Evolutionary conservation across 345 rosid species (phyloP), one percentile per base, ranked within the genome.

Genomic region (Eucalyptus urophylla): DNA sequence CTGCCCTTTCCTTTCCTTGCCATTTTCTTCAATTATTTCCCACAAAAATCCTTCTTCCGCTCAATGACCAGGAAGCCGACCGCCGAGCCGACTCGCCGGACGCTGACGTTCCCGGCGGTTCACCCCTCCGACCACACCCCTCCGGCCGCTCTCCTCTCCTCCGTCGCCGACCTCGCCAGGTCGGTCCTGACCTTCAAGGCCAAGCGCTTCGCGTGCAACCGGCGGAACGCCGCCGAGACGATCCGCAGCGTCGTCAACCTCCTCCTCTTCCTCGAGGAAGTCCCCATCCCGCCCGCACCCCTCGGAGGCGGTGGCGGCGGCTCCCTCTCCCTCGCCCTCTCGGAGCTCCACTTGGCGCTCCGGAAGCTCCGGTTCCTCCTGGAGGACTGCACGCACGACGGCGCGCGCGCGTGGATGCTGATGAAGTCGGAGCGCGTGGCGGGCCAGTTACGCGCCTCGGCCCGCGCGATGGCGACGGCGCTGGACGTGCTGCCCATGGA

Each of bases 271-370:
- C 92, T 97, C 6, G 92, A 95, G 65, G 99, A 97, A 40, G 45
- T 96, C 88, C 86, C 88, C 44, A 53, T 53, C 58, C 89, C 86
- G 65, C 86, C 54, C 87, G 91, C 91, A 6, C 92, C 92, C 16
- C 91, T 89, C 15, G 87, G 93, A 27, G 91, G 90, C 19, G 87
- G 93, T 29, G 87, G 90, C 15, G 87, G 93, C 31, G 90, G 56
- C 56, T 19, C 56, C 24, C 56, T 53, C 56, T 4, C 56, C 83
- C 87, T 94, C 86, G 86, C 95, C 89, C 92, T 97, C 7, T 95
- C 97, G 17, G 98, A 96, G 96, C 95, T 97, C 69, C 96, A 96
- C 65, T 86, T 95, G 89, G 87, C 93, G 49, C 90, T 96, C 90
- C 97, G 96, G 93, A 95, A 94, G 92, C 86, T 97, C 37, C 92